A percentile compares a stretch with the other conserved stretches of the same genome.
Conservation (phyloP, 495 filamentous ascomycete species). For the Parmelia sp. region DNA sequence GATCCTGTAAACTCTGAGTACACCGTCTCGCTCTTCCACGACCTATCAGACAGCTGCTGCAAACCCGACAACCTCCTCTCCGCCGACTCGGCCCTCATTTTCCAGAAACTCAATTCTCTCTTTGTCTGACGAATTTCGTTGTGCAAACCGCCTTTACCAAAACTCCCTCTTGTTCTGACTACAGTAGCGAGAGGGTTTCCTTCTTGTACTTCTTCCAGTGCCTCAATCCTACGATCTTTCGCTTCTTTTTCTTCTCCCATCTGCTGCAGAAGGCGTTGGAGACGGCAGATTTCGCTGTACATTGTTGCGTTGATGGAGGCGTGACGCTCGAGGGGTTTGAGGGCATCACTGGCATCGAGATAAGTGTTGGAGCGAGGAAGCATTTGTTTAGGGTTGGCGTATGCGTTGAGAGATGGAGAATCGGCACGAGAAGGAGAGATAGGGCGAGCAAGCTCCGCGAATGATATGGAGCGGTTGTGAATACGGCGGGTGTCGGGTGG, state of each 20-base stretch:
- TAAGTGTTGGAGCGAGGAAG: conserved; percentile 11
- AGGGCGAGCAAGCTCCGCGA: background rate
- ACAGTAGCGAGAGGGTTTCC: conserved; percentile 7
- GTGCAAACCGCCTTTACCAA: conserved; percentile 37
- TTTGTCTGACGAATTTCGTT: conserved; percentile 41
- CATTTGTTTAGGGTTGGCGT: conserved; percentile 7
- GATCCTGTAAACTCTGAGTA: background rate
- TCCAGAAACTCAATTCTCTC: conserved; percentile 43
- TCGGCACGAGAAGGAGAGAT: background rate
- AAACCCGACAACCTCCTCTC: conserved; percentile 38
- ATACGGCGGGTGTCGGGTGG: background rate
- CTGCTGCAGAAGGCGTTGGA: conserved; percentile 39
- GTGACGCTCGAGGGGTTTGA: conserved; percentile 19
- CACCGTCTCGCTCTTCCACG: background rate
- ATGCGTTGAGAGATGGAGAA: background rate
- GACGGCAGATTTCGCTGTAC: conserved; percentile 39
- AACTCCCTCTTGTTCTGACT: conserved; percentile 23
- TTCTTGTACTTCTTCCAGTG: conserved; percentile 16
- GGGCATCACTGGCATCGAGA: conserved; percentile 12
- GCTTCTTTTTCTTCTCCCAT: conserved; percentile 38
- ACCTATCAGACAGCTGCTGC: background rate
- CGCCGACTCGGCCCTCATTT: conserved; percentile 42
- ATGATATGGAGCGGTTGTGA: background rate
- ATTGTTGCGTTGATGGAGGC: conserved; percentile 35
- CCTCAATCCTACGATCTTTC: conserved; percentile 38